Conservation (phyloP, 2,329 filamentous ascomycete species). For the Trichoderma sp. region DNA sequence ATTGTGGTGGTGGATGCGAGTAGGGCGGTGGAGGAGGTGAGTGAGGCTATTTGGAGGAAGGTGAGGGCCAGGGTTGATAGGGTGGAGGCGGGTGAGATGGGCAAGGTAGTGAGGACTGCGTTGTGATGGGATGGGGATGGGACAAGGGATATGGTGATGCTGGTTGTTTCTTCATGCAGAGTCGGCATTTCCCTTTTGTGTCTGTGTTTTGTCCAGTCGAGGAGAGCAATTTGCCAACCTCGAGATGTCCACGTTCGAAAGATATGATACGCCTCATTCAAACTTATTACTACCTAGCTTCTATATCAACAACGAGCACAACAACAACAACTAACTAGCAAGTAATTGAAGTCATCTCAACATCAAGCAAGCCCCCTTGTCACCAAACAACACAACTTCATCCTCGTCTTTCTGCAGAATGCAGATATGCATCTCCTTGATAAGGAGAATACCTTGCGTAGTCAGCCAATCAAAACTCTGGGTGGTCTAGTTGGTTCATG, state of each 20-base stretch:
- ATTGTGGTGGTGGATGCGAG: conserved; percentile 58
- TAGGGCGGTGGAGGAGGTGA: conserved; percentile 56
- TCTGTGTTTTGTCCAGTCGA: neutral
- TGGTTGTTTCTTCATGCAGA: too few relatives aligned
- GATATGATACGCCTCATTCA: neutral
- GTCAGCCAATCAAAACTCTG: conserved; percentile 24
- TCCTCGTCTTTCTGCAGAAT: neutral
- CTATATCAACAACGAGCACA: neutral
- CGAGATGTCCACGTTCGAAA: neutral
- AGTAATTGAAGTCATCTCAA: neutral
- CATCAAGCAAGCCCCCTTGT: neutral
- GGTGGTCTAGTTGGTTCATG: conserved; percentile 34
- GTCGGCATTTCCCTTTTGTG: neutral
- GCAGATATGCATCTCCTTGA: neutral
- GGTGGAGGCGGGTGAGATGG: conserved; percentile 53
- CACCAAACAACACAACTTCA: neutral
- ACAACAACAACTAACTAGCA: neutral
- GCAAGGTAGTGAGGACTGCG: conserved; percentile 44
- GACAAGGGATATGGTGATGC: neutral
- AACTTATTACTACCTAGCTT: neutral
- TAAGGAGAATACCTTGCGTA: neutral
- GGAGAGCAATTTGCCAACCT: neutral
- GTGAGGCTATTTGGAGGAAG: conserved; percentile 55
- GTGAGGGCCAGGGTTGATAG: conserved; percentile 48
- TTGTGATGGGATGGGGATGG: neutral